phyloP scores from a whole-genome alignment of 176 grass and related monocot genomes.

The Lolium perenne region DNA sequence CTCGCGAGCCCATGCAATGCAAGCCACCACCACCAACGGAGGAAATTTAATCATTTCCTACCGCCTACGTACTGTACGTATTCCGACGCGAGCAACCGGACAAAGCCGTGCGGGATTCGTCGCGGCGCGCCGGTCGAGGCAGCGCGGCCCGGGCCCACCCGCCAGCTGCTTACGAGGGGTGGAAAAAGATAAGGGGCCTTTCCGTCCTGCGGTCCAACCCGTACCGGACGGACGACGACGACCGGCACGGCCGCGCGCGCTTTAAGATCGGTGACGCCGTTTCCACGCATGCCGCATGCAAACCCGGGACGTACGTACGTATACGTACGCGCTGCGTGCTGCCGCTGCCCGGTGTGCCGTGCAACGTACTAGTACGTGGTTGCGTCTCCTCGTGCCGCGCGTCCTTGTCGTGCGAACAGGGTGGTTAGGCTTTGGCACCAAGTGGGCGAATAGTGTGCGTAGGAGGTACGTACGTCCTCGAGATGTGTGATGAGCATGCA shows the following conservation, averaged over 20 bases:
- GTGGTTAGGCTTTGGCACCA: neutral
- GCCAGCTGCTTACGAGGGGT: neutral
- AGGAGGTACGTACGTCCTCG: neutral
- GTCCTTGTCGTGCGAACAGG: neutral
- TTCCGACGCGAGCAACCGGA: neutral
- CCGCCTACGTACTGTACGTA: neutral
- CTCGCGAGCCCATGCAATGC: neutral
- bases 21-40: neutral
- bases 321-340: neutral
- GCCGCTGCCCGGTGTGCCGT: neutral
- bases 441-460: neutral
- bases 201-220: neutral
- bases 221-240: neutral
- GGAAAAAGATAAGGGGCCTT: neutral
- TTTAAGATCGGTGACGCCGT: neutral
- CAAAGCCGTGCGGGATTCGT: neutral
- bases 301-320: neutral
- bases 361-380: neutral
- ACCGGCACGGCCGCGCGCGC: neutral
- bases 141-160: neutral
- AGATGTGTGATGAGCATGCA: neutral
- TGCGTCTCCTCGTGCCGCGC: neutral
- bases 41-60: neutral
- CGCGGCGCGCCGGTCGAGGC: slow-evolving; percentile 6
- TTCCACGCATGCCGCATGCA: neutral